Base-by-base conservation (phyloP, 805 yeast species). In the Citeromyces nyonsensis region DNA sequence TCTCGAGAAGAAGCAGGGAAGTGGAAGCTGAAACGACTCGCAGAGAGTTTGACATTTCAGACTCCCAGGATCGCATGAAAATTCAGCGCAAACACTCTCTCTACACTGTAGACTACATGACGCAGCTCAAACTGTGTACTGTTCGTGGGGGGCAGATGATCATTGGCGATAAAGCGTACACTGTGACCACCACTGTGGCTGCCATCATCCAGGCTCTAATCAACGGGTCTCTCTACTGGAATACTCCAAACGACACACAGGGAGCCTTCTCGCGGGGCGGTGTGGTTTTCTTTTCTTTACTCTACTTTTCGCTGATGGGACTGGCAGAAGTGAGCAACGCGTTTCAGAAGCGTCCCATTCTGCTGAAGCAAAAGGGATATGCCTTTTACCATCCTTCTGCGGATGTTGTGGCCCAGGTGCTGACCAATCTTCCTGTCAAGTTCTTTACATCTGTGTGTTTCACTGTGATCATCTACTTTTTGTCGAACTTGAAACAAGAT, bases 301-400 rank as follows among this genome's bases (percentile, higher is more conserved):
- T 78, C 39, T 73, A 69, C 47, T 62, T 61, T 44, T 49, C 63
- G 6, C 56, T 69, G 43, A 55, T 62, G 56, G 63, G 66, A 29
- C 40, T 67, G 31, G 68, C 73, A 3, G 68, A 64, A 37, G 53
- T 65, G 27, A 46, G 61, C 31, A 52, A 54, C 29, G 48, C 65
- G 44, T 59, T 70, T 41, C 64, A 56, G 14, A 59, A 67, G 29
- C 62, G 79, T 40, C 67, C 74, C 31, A 70, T 81, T 39, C 63
- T 77, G 18, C 68, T 66, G 42, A 80, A 81, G 45, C 93, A 81
- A 47, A 73, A 74, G 44, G 63, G 66, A 31, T 81, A 75, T 42
- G 73, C 83, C 0, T 63, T 80, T 36, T 82, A 77, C 48, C 72
- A 73, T 36, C 85, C 86, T 3, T 64, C 83, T 10, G 73, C 82